phyloP scores from a whole-genome alignment of 2,329 filamentous ascomycete species.

The Arthrinium phaeospermum region DNA sequence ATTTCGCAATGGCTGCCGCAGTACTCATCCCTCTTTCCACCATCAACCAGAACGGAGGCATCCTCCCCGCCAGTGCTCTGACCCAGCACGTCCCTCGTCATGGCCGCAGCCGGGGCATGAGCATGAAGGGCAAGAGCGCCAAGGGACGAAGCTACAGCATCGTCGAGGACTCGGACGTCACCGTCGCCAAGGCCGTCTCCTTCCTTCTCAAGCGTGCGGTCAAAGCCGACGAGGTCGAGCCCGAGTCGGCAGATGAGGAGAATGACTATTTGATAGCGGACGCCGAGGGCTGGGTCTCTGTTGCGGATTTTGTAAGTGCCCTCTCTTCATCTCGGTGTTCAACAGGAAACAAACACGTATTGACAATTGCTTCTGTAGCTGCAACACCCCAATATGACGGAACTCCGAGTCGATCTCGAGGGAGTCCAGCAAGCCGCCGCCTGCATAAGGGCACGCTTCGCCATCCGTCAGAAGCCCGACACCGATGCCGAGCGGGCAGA shows the following conservation, averaged over 20 bases:
- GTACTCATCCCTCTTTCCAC: constrained; percentile 42
- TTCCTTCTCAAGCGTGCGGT: constrained; percentile 49
- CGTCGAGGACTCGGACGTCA: constrained; percentile 46
- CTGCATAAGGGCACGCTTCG: constrained; percentile 45
- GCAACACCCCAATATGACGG: constrained; percentile 40
- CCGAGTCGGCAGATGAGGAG: constrained; percentile 38
- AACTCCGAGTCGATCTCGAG: constrained; percentile 42
- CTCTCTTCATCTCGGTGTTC: neutral
- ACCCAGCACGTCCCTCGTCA: constrained; percentile 42
- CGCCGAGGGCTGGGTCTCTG: constrained; percentile 47
- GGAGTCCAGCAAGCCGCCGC: constrained; percentile 44
- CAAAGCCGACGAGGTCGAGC: constrained; percentile 39
- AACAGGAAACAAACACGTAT: neutral
- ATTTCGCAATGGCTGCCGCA: constrained; percentile 39
- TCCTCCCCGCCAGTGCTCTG: constrained; percentile 43
- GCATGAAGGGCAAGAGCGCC: constrained; percentile 44
- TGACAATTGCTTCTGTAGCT: constrained; percentile 36
- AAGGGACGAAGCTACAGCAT: constrained; percentile 47
- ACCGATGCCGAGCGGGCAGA: constrained; percentile 32
- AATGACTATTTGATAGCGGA: constrained; percentile 41
- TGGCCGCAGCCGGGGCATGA: constrained; percentile 46
- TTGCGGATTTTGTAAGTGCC: constrained; percentile 45
- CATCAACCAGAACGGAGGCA: constrained; percentile 43
- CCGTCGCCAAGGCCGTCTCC: constrained; percentile 47
- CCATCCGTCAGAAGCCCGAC: constrained; percentile 36